Evolutionary conservation across 2,329 filamentous ascomycete genomes (phyloP), one percentile per base, ranked within the genome.

Genomic region (Xylariaceae sp.): DNA sequence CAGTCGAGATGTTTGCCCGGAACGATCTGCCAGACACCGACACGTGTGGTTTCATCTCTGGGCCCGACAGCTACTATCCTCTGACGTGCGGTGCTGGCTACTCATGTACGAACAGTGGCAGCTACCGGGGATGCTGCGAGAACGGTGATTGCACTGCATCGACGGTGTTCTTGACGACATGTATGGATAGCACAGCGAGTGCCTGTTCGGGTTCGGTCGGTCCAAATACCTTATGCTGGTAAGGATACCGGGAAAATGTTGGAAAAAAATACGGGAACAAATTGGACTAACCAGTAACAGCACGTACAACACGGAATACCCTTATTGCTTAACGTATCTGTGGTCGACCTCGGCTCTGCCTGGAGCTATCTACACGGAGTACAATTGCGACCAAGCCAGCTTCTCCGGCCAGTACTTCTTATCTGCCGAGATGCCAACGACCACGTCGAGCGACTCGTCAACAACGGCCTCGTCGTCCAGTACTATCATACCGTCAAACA

Each of bases 361-460:
- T 3, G 49, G 48, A 16, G 26, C 39, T 9, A 29, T 50, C 3
- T 75, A 50, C 41, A 52, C 44, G 6, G 32, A 53, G 19, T 51
- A 41, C 37, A 44, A 45, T 32, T 55, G 52, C 42, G 41, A 50
- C 34, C 37, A 38, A 18, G 36, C 46, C n/a, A 31, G 19, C 3
- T 49, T 41, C 34, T 39, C 51, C 3, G 49, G 42, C 11, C 35
- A 44, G 22, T 41, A 42, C 24, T 42, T 48, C 18, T 37, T 50
- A 3, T n/a, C 37, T 3, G 39, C 51, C 15, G 39, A 19, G 39
- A 31, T 39, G 35, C 30, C 46, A 1, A 19, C 40, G n/a, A 39
- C 39, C 11, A 37, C 43, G 6, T 22, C 34, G 19, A 28, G 37
- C 12, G 28, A 26, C 24, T 34, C 34, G 11, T 18, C 22, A n/a